phyloP scores from a whole-genome alignment of 805 yeast genomes.

The Ogataea parapolymorpha region DNA sequence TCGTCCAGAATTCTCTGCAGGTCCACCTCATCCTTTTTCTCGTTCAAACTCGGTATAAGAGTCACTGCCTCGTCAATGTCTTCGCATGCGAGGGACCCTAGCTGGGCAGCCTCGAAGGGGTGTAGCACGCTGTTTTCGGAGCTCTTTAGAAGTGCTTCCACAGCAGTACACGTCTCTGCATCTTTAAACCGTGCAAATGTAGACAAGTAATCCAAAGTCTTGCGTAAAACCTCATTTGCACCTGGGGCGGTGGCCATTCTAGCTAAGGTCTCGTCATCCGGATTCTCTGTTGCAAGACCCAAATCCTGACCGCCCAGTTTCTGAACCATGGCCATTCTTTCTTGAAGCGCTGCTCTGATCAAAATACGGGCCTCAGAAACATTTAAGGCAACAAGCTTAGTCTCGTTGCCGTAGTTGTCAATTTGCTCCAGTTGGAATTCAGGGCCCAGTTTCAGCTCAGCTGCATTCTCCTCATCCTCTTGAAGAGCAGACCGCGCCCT shows the following conservation, averaged over 20 bases:
- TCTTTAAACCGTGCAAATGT: constrained; percentile 89
- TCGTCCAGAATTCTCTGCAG: constrained; percentile 85
- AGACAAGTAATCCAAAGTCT: constrained; percentile 82
- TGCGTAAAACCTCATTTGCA: constrained; percentile 84
- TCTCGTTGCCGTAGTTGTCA: constrained; percentile 75
- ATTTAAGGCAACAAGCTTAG: constrained; percentile 79
- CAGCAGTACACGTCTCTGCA: constrained; percentile 89
- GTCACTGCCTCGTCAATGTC: constrained; percentile 97
- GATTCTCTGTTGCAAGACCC: constrained; percentile 30
- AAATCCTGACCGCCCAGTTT: constrained; percentile 34
- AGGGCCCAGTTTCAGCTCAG: constrained; percentile 82
- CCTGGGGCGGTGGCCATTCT: constrained; percentile 60
- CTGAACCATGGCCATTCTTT: constrained; percentile 55
- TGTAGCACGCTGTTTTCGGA: constrained; percentile 76
- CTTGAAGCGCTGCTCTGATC: constrained; percentile 84
- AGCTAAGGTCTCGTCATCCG: constrained; percentile 48
- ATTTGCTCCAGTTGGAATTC: constrained; percentile 83
- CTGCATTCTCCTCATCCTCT: constrained; percentile 91
- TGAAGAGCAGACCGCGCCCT: constrained; percentile 54
- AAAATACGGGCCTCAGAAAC: constrained; percentile 86
- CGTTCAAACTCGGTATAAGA: constrained; percentile 79
- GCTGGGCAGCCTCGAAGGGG: constrained; percentile 93
- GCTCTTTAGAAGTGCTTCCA: constrained; percentile 74
- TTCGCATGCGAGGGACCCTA: constrained; percentile 84
- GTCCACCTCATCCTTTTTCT: constrained; percentile 82